Percentiles rank a stretch among this genome's conserved stretches.
phyloP scores from a whole-genome alignment of 768 basidiomycete species.

The Pisolithus albus region DNA sequence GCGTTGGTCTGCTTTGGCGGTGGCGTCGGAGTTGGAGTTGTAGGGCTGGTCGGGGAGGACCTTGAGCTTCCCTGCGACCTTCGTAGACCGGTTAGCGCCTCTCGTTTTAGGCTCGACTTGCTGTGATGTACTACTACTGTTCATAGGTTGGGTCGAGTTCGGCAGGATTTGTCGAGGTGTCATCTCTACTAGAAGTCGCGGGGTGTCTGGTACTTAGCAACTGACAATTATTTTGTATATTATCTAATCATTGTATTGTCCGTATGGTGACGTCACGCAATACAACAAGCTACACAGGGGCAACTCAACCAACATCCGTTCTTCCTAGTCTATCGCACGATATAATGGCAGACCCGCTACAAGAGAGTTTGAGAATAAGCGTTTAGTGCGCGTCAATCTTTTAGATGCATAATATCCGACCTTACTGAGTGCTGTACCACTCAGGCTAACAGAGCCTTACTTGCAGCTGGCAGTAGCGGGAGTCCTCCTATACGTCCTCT shows the following conservation, averaged over 20 bases:
- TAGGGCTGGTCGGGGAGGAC: constrained; percentile 83
- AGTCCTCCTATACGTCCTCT: too few relatives aligned
- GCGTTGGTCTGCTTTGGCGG: constrained; percentile 10
- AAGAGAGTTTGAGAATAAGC: too few relatives aligned
- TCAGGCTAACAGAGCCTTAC: too few relatives aligned
- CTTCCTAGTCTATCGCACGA: too few relatives aligned
- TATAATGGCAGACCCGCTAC: too few relatives aligned
- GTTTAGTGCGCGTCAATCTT: too few relatives aligned
- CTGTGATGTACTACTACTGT: neutral
- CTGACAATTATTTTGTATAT: neutral
- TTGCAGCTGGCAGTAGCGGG: too few relatives aligned
- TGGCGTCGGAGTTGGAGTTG: constrained; percentile 32
- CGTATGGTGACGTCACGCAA: neutral
- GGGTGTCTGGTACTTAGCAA: neutral
- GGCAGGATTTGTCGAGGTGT: constrained; percentile 27
- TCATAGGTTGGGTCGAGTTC: constrained; percentile 11
- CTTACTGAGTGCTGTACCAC: too few relatives aligned
- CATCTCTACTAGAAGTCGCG: constrained; percentile 9
- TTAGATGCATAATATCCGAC: too few relatives aligned
- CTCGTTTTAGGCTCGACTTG: constrained; percentile 47
- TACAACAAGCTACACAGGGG: too few relatives aligned
- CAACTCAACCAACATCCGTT: neutral
- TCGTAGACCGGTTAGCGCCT: constrained; percentile 74
- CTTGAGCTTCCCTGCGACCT: constrained; percentile 80
- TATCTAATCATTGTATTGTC: neutral